These are phyloP conservation scores for Zygosaccharomyces gambellarensis DNA, from an alignment of 805 yeast species.

Conservation along the genomic window DNA sequence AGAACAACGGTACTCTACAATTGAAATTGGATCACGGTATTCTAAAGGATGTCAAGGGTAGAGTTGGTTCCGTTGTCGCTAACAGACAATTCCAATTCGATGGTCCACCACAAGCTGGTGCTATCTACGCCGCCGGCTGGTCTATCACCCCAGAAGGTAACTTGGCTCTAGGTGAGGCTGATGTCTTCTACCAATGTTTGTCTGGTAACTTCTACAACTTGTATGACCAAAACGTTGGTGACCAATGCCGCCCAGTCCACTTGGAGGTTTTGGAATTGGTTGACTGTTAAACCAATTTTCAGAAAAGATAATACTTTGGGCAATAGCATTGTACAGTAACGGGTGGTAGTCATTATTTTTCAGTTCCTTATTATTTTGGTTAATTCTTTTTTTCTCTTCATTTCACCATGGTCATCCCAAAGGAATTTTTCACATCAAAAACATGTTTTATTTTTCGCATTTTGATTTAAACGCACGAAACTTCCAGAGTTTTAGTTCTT, in stretches of 20 bases:
- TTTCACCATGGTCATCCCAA: not conserved
- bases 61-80: slow-evolving; percentile 76
- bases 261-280: slow-evolving; percentile 56
- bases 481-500: not conserved
- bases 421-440: slow-evolving; percentile 2
- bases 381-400: not conserved
- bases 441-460: not conserved
- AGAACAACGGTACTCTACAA: slow-evolving; percentile 47
- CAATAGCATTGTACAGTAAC: slow-evolving; percentile 13
- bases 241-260: slow-evolving; percentile 60
- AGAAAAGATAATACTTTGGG: slow-evolving; percentile 34
- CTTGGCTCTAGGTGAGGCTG: slow-evolving; percentile 60
- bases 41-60: slow-evolving; percentile 55
- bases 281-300: slow-evolving; percentile 56
- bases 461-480: not conserved
- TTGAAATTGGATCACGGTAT: slow-evolving; percentile 49
- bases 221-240: slow-evolving; percentile 59
- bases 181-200: slow-evolving; percentile 67
- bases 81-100: slow-evolving; percentile 84
- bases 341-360: slow-evolving; percentile 4
- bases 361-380: not conserved
- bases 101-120: slow-evolving; percentile 81
- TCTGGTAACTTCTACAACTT: slow-evolving; percentile 77
- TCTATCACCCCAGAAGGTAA: slow-evolving; percentile 47
- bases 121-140: slow-evolving; percentile 70